Conservation (phyloP, 192 early-diverging fungal genomes). For the Piromyces finnis region DNA sequence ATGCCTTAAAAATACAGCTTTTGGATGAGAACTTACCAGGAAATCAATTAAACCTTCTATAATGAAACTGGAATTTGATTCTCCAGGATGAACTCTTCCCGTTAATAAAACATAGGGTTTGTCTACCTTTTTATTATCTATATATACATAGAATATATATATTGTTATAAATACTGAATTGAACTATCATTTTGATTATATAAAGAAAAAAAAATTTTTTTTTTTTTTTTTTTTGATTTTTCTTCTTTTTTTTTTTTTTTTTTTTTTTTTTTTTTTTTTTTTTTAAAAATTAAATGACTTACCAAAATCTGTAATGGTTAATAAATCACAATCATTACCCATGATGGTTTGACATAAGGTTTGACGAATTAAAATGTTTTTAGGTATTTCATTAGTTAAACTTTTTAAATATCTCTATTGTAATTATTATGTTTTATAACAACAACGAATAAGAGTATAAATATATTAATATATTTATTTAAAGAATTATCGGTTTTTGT, state of each 20-base stretch:
- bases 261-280: too few relatives aligned
- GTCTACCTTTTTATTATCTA: not conserved
- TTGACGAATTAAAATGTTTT: not conserved
- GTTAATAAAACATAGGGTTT: not conserved
- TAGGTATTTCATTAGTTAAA: not conserved
- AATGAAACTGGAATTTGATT: not conserved
- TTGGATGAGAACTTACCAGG: not conserved
- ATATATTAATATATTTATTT: too few relatives aligned
- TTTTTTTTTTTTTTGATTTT: too few relatives aligned
- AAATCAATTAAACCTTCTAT: not conserved
- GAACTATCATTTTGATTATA: too few relatives aligned
- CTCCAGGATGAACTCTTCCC: not conserved
- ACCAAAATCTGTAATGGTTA: not conserved
- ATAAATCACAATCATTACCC: not conserved
- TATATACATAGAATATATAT: not conserved
- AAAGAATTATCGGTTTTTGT: too few relatives aligned
- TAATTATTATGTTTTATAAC: too few relatives aligned
- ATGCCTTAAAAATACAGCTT: not conserved
- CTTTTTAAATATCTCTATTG: not conserved
- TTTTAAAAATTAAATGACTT: too few relatives aligned
- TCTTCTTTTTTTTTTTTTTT: too few relatives aligned
- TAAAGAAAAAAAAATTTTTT: too few relatives aligned
- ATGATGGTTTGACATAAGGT: not conserved
- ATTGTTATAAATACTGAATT: too few relatives aligned
- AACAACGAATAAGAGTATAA: too few relatives aligned